Conservation (phyloP, 257 asterid genomes). For the Rhazya stricta region DNA sequence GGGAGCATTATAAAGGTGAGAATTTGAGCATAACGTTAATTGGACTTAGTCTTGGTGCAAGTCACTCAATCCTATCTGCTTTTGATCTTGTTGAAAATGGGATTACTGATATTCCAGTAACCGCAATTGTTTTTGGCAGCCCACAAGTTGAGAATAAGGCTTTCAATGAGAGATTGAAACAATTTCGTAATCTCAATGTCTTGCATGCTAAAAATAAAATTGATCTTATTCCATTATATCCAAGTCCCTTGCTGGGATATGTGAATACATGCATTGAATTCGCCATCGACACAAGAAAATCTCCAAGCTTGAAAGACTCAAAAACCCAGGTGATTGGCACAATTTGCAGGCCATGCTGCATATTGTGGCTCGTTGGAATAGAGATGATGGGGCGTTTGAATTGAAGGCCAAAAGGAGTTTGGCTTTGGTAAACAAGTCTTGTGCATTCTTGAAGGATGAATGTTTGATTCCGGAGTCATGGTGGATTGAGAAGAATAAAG, state of each 20-base stretch:
- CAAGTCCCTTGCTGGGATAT: conserved; percentile 51
- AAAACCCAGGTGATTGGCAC: conserved; percentile 78
- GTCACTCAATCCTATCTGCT: conserved; percentile 52
- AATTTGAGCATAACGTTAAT: conserved; percentile 56
- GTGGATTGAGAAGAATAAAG: conserved; percentile 94
- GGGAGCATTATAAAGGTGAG: conserved; percentile 42
- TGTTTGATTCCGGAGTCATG: conserved; percentile 70
- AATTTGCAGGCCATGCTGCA: conserved; percentile 80
- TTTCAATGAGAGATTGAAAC: conserved; percentile 38
- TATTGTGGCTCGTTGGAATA: conserved; percentile 80
- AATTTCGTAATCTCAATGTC: conserved; percentile 47
- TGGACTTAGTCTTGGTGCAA: conserved; percentile 79
- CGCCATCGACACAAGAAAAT: conserved; percentile 56
- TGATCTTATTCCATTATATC: conserved; percentile 61
- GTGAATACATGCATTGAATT: conserved; percentile 43
- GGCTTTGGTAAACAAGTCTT: conserved; percentile 74
- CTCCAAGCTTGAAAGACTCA: conserved; percentile 56
- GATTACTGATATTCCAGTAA: conserved; percentile 54
- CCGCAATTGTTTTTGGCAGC: conserved; percentile 72
- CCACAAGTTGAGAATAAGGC: conserved; percentile 72
- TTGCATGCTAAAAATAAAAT: conserved; percentile 62
- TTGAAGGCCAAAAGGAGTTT: conserved; percentile 63
- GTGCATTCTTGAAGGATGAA: conserved; percentile 62
- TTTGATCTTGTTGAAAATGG: conserved; percentile 83
- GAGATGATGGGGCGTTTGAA: conserved; percentile 47